A percentile compares a stretch with the other conserved stretches of the same genome.
These are phyloP conservation scores for Aspergillus affinis DNA, from an alignment of 495 filamentous ascomycete genomes.

Conservation along the genomic window DNA sequence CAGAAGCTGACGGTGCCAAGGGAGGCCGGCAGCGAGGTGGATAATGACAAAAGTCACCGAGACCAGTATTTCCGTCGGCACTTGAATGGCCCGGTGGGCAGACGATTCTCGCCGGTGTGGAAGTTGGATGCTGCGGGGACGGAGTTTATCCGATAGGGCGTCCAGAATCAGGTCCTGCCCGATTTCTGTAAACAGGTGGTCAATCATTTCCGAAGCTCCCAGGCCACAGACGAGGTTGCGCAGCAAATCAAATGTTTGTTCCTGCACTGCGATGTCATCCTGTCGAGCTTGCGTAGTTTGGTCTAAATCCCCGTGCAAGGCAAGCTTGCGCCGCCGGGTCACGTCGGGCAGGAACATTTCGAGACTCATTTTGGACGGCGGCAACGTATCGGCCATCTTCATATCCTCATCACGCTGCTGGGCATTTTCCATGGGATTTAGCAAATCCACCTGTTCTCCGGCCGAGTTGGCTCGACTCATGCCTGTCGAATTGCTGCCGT, in stretches of 20 bases:
- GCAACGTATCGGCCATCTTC: slow-evolving; percentile 56
- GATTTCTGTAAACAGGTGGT: slow-evolving; percentile 73
- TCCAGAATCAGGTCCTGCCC: slow-evolving; percentile 74
- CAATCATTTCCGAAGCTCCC: slow-evolving; percentile 73
- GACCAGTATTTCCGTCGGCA: slow-evolving; percentile 71
- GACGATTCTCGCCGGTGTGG: slow-evolving; percentile 37
- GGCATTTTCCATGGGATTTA: slow-evolving; percentile 58
- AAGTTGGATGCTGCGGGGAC: slow-evolving; percentile 48
- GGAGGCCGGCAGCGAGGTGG: slow-evolving; percentile 78
- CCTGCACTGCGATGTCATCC: slow-evolving; percentile 83
- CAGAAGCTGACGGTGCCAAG: slow-evolving; percentile 75
- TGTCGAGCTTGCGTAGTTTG: slow-evolving; percentile 57
- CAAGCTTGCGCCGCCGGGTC: slow-evolving; percentile 44
- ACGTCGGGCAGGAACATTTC: slow-evolving; percentile 44
- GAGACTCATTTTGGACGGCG: slow-evolving; percentile 42
- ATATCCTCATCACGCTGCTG: slow-evolving; percentile 66
- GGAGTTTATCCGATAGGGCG: slow-evolving; percentile 71
- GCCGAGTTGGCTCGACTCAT: slow-evolving; percentile 66
- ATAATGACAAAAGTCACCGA: slow-evolving; percentile 75
- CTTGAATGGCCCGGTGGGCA: slow-evolving; percentile 29
- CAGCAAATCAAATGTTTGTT: slow-evolving; percentile 84
- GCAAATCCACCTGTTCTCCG: slow-evolving; percentile 62
- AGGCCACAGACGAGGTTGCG: slow-evolving; percentile 80
- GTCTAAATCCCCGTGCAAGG: slow-evolving; percentile 48
- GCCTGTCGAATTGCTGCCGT: slow-evolving; percentile 36